Conservation (phyloP, 1,139 yeast species). For the Scheffersomyces lignicola region DNA sequence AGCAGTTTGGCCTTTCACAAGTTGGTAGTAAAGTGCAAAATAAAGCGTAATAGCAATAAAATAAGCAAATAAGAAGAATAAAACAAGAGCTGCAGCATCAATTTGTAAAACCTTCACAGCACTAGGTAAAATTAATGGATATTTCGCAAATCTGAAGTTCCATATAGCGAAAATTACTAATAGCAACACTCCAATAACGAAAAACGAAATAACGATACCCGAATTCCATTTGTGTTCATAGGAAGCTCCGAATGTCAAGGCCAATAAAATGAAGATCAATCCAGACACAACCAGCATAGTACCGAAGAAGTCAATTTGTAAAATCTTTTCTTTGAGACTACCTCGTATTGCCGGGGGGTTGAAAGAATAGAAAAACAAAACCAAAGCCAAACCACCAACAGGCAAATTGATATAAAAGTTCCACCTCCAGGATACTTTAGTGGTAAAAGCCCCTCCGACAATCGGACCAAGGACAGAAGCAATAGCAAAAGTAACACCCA, state of each 20-base stretch:
- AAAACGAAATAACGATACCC: constrained; percentile 53
- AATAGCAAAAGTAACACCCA: constrained; percentile 56
- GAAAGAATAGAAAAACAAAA: constrained; percentile 47
- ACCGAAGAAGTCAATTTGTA: constrained; percentile 34
- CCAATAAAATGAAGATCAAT: constrained; percentile 31
- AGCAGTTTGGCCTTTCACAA: constrained; percentile 46
- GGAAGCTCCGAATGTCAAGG: constrained; percentile 43
- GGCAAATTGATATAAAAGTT: constrained; percentile 74
- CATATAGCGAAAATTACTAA: constrained; percentile 42
- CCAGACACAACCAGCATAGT: constrained; percentile 30
- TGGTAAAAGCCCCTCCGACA: constrained; percentile 64
- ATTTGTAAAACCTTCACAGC: constrained; percentile 38
- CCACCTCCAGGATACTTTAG: constrained; percentile 75
- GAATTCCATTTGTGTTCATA: constrained; percentile 42
- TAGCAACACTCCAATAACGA: constrained; percentile 53
- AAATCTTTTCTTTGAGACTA: constrained; percentile 38
- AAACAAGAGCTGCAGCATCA: constrained; percentile 35
- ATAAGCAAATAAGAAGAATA: constrained; percentile 40
- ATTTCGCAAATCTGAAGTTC: constrained; percentile 45
- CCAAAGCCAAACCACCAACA: constrained; percentile 58
- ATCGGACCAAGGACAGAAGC: constrained; percentile 62
- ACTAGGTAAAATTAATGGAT: constrained; percentile 49
- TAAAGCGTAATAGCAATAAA: constrained; percentile 47
- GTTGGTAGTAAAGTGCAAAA: constrained; percentile 58
- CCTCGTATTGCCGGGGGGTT: constrained; percentile 56